These are phyloP conservation scores for Plasmodium sp. DNA, from an alignment of 169 alveolate species.

Conservation along the genomic window DNA sequence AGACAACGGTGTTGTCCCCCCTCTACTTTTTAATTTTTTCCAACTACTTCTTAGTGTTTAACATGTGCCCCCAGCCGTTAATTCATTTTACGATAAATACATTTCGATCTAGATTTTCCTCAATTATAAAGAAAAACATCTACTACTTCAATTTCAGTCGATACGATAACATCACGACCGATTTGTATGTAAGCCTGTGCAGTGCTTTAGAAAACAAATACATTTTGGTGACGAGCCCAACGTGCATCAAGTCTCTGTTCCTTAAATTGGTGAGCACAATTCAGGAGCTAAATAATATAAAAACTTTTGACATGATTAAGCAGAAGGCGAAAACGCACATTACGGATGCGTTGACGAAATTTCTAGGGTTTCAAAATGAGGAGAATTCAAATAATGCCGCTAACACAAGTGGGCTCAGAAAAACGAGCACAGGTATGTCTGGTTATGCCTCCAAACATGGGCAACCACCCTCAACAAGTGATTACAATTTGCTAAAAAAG, in stretches of 20 bases:
- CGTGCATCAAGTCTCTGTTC: constrained; percentile 90
- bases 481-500: constrained; percentile 74
- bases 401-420: background rate
- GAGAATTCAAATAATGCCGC: background rate
- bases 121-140: constrained; percentile 87
- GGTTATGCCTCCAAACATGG: background rate
- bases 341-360: constrained; percentile 78
- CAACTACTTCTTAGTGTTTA: constrained; percentile 83
- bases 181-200: constrained; percentile 85
- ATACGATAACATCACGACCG: constrained; percentile 85
- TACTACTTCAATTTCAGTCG: constrained; percentile 88
- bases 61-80: constrained; percentile 90
- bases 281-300: constrained; percentile 84
- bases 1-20: constrained; percentile 92
- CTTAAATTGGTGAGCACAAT: constrained; percentile 87
- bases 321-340: constrained; percentile 78
- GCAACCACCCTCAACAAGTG: background rate
- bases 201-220: constrained; percentile 90
- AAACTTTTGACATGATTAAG: constrained; percentile 72
- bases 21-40: constrained; percentile 75
- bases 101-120: constrained; percentile 89
- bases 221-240: constrained; percentile 91
- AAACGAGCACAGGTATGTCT: background rate
- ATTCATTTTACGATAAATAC: constrained; percentile 90
- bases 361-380: constrained; percentile 82